Evolutionary conservation across 176 grass and related monocot genomes (phyloP).

Genomic region (Echinochloa phyllopogon): DNA sequence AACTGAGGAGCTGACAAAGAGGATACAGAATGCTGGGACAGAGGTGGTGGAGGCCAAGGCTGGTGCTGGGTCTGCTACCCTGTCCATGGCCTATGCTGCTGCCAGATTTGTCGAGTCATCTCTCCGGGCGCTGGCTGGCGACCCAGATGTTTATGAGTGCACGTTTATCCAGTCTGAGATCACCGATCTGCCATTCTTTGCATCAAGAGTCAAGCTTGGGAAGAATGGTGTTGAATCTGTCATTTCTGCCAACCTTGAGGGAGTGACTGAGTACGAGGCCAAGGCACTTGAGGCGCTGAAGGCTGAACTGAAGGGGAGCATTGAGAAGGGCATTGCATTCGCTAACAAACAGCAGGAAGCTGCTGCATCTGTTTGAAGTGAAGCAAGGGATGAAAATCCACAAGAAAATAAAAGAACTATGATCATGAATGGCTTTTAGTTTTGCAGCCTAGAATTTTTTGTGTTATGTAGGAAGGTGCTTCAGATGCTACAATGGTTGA

Average conservation of each 20-base stretch:
- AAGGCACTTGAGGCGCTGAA: slow-evolving; percentile 76
- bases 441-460: slow-evolving; percentile 58
- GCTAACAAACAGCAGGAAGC: slow-evolving; percentile 51
- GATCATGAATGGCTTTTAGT: slow-evolving; percentile 40
- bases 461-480: slow-evolving; percentile 38
- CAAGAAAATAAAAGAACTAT: slow-evolving; percentile 47
- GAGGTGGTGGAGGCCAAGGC: slow-evolving; percentile 89
- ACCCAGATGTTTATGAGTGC: slow-evolving; percentile 87
- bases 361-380: slow-evolving; percentile 70
- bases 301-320: slow-evolving; percentile 75
- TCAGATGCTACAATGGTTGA: not conserved
- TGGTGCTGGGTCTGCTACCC: slow-evolving; percentile 80
- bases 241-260: slow-evolving; percentile 57
- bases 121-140: slow-evolving; percentile 67
- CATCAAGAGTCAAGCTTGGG: slow-evolving; percentile 78
- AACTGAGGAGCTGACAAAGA: slow-evolving; percentile 65
- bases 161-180: slow-evolving; percentile 70
- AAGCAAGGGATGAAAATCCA: not conserved
- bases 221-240: slow-evolving; percentile 75
- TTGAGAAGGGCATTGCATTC: slow-evolving; percentile 75
- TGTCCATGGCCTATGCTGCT: slow-evolving; percentile 86
- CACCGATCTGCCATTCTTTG: slow-evolving; percentile 79
- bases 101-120: slow-evolving; percentile 78
- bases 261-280: slow-evolving; percentile 67
- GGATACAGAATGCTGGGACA: slow-evolving; percentile 83